Evolutionary conservation across 768 basidiomycete genomes (phyloP), one percentile per base, ranked within the genome.

Genomic region (Agrocybe pediades): DNA sequence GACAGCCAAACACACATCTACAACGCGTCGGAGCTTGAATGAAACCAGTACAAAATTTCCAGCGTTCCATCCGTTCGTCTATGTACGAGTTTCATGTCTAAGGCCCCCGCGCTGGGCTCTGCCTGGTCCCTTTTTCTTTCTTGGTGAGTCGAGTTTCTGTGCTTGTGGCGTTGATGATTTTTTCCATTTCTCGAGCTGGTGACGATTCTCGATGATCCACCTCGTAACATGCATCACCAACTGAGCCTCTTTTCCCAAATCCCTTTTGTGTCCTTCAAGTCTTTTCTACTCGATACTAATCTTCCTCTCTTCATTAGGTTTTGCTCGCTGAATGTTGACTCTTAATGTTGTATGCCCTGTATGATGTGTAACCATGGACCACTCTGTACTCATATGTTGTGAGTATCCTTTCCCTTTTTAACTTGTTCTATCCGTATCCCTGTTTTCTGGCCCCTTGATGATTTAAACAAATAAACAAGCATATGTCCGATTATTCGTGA

Each of bases 191-290:
- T 72, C 83, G 86, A 87, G 86, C 75, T 68, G 85, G 86, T 83
- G 87, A 88, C 71, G 76, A 69, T 79, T 69, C 60, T 72, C 74
- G 72, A 82, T 87, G 86, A 87, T 77, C 86, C 86, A 68, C 69
- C 85, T 88, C 86, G 75, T 66, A 84, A 87, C 86, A 88, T 88
- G 87, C 87, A 89, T 80, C 79, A 82, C 79, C 79, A 82, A 75
- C 77, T 80, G 77, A 79, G 68, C 71, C 60, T 55, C 55, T 53
- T 55, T 54, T 52, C 26, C 7, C 29, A 25, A 9, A 16, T 50
- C 29, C 27, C 21, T 20, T 27, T 25, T 26, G 36, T 6, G n/a
- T 41, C 27, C 25, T 9, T 19, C 25, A 19, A 2, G 24, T 3
- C 19, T 41, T 27, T 9, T 5, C 39, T 13, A n/a, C 16, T 11